Conservation (phyloP, 805 yeast species). For the Suhomyces emberorum region DNA sequence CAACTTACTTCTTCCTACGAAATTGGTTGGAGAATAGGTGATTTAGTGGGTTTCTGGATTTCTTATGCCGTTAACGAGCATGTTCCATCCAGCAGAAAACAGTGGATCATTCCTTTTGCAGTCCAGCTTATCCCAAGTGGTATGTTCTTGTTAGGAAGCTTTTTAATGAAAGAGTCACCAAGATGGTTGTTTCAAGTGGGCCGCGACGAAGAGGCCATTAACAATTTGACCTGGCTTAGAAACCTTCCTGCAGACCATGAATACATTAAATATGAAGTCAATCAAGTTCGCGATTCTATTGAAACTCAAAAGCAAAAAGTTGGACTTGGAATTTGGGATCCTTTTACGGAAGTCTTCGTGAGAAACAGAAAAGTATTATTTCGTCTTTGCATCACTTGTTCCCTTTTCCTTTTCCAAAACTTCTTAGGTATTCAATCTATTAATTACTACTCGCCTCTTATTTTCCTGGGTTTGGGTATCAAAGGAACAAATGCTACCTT, state of each 20-base stretch:
- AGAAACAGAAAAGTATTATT: slow-evolving; percentile 22
- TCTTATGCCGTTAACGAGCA: slow-evolving; percentile 30
- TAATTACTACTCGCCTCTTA: slow-evolving; percentile 37
- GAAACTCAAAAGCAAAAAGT: slow-evolving; percentile 26
- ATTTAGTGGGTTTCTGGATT: slow-evolving; percentile 39
- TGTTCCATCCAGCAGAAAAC: slow-evolving; percentile 22
- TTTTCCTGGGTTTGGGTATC: slow-evolving; percentile 34
- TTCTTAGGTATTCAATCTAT: slow-evolving; percentile 40
- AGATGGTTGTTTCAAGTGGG: slow-evolving; percentile 35
- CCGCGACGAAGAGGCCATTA: slow-evolving; percentile 29
- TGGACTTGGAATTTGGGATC: slow-evolving; percentile 35
- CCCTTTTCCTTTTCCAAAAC: slow-evolving; percentile 35
- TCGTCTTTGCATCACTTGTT: slow-evolving; percentile 31
- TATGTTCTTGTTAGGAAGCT: slow-evolving; percentile 29
- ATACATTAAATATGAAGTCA: slow-evolving; percentile 33
- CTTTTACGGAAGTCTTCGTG: slow-evolving; percentile 28
- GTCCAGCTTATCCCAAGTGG: slow-evolving; percentile 37
- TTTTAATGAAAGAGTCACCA: slow-evolving; percentile 34
- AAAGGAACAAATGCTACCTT: slow-evolving; percentile 36
- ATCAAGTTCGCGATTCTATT: slow-evolving; percentile 33
- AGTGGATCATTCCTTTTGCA: slow-evolving; percentile 41
- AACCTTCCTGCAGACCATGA: slow-evolving; percentile 32
- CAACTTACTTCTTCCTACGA: slow-evolving; percentile 30
- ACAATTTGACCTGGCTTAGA: slow-evolving; percentile 34
- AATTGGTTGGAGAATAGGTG: slow-evolving; percentile 39